phyloP scores from a whole-genome alignment of 2,329 filamentous ascomycete genomes.

The Diplocarpon mali region DNA sequence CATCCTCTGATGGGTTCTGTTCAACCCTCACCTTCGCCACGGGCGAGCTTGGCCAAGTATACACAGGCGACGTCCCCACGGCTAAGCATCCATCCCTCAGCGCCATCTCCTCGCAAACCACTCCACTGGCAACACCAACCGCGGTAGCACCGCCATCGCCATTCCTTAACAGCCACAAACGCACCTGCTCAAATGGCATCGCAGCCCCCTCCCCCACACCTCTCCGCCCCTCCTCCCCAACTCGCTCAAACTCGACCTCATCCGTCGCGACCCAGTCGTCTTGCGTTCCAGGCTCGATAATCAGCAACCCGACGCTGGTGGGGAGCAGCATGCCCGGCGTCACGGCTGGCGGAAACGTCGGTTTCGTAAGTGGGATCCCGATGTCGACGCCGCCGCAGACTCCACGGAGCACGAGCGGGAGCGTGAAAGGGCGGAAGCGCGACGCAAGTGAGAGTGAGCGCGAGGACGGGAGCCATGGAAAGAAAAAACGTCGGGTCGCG shows the following conservation, averaged over 20 bases:
- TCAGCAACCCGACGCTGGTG: conserved; percentile 70
- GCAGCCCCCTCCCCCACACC: conserved; percentile 42
- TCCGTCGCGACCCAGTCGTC: conserved; percentile 60
- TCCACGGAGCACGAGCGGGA: conserved; percentile 51
- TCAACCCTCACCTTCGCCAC: conserved; percentile 76
- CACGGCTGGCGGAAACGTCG: conserved; percentile 48
- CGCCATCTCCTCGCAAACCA: conserved; percentile 48
- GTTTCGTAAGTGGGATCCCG: conserved; percentile 47
- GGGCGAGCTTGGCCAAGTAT: conserved; percentile 75
- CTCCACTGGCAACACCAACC: conserved; percentile 61
- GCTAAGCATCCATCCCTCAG: conserved; percentile 33
- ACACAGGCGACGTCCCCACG: conserved; percentile 54
- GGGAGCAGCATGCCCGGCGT: conserved; percentile 68
- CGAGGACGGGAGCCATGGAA: conserved; percentile 40
- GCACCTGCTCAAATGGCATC: conserved; percentile 44
- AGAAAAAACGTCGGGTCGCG: conserved; percentile 61
- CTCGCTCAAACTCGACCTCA: conserved; percentile 76
- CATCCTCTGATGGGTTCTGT: conserved; percentile 97
- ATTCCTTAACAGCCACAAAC: conserved; percentile 36
- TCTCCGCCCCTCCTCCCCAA: conserved; percentile 60
- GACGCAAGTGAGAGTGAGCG: conserved; percentile 40
- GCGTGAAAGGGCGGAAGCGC: conserved; percentile 43
- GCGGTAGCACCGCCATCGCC: conserved; percentile 52
- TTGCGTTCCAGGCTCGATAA: conserved; percentile 35
- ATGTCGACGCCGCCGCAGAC: conserved; percentile 88